These are phyloP conservation scores for Fusarium sp. DNA, from an alignment of 2,329 filamentous ascomycete genomes.

Conservation along the genomic window DNA sequence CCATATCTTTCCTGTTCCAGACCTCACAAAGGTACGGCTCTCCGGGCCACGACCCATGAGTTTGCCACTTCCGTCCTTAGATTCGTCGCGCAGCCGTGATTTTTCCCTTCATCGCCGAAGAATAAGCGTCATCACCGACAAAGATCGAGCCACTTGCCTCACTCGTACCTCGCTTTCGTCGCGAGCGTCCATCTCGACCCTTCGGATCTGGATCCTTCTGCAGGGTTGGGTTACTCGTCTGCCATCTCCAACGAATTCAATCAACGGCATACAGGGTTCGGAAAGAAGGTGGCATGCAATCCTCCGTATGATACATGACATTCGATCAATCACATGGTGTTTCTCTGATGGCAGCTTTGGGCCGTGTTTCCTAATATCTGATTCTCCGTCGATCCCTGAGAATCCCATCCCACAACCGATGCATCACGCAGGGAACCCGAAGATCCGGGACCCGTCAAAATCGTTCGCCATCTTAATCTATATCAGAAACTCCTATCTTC, in stretches of 20 bases:
- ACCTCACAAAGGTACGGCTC: slow-evolving; percentile 37
- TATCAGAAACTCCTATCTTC: not conserved
- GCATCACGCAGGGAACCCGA: not conserved
- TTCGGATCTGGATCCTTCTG: not conserved
- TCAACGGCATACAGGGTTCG: slow-evolving; percentile 2
- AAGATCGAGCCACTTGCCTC: not conserved
- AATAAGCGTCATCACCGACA: slow-evolving; percentile 7
- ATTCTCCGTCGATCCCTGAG: not conserved
- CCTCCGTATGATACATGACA: slow-evolving; percentile 1
- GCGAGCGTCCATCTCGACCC: not conserved
- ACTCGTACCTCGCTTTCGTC: not conserved
- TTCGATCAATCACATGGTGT: slow-evolving; percentile 13
- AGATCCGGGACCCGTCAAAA: not conserved
- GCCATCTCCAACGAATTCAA: not conserved
- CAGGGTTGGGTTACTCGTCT: not conserved
- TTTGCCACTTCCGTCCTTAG: not conserved
- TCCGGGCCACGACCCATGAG: slow-evolving; percentile 33
- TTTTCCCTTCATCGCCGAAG: not conserved
- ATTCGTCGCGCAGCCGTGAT: not conserved
- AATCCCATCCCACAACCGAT: slow-evolving; percentile 1
- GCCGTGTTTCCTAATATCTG: slow-evolving; percentile 1
- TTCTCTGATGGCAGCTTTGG: not conserved
- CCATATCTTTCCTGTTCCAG: slow-evolving; percentile 37
- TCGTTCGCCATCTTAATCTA: not conserved
- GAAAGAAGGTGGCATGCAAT: slow-evolving; percentile 12